Base-by-base conservation (phyloP, 169 alveolate species). In the Plasmodium chabaudi region DNA sequence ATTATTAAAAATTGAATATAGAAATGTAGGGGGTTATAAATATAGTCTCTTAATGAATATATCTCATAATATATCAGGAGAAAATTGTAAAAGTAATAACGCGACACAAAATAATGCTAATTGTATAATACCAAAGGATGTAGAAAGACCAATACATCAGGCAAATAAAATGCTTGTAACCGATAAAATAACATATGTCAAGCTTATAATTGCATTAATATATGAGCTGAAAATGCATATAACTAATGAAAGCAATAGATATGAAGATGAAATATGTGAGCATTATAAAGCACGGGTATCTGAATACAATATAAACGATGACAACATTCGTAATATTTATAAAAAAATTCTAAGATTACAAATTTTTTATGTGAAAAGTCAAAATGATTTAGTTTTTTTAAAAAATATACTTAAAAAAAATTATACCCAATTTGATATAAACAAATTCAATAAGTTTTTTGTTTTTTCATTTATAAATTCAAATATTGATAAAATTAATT, bases 381-480 rank as follows among this genome's bases (percentile, higher is more conserved):
- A 86, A 71, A 59, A 19, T 0, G 91, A 86, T 53, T 23, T 25
- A 44, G 9, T 17, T 10, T 42, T 86, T 19, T 72, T 86, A 17
- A 86, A 60, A 44, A 68, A 72, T 34, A 86, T 86, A 56, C 19
- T 86, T 9, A 86, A 65, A 71, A 65, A 61, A 51, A 82, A 69
- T 44, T 82, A 82, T 71, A 19, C 23, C 56, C 12, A 51, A 5
- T 71, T 82, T 4, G 9, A 39, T 71, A 17, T 86, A 1, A 55
- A 56, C 7, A 57, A 70, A 63, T 59, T 86, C 51, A 74, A 86
- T 21, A 39, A 65, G 42, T 70, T 21, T 59, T 86, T 86, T 59
- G 91, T 86, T 27, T 86, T 86, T 60, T 86, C 91, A 70, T 70
- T 86, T 63, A 57, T 86, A 49, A 86, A 59, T 64, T 27, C 39